Base-by-base conservation (phyloP, 2,329 filamentous ascomycete genomes). In the Verticillium klebahnii region DNA sequence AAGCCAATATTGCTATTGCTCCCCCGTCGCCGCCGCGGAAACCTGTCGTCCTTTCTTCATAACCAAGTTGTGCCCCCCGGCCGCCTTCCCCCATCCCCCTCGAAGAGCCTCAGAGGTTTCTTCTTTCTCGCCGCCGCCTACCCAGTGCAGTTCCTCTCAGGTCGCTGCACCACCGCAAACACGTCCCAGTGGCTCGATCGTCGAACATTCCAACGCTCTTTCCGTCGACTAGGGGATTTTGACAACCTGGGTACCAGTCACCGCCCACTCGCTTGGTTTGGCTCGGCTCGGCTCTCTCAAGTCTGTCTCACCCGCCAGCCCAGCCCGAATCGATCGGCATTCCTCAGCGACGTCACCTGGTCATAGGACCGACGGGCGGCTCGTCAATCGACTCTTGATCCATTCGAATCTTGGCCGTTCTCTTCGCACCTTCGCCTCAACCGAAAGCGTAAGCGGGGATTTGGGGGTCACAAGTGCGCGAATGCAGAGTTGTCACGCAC, bases 61-160 rank as follows among this genome's bases (percentile, higher is more conserved):
- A 58, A 58, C 39, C 57, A 39, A 58, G 57, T 58, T 50, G 14
- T 58, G 56, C 34, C 56, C 56, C 57, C 57, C 39, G 34, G 34
- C 57, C 15, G 6, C 37, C 15, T 29, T n/a, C 25, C 15, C 57
- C 15, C 15, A n/a, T 25, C 37, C 25, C 23, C 11, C 36, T 14
- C 34, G 29, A 52, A 52, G 45, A 52, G 45, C 45, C 45, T 52
- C 55, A 36, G 25, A 50, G 37, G 57, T 29, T 40, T 34, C 37
- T 45, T 29, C 23, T n/a, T 36, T 37, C 19, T 31, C 36, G 23
- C 25, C 57, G 31, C 34, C 39, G 57, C 39, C 57, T 34, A 50
- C 36, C 45, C 19, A 52, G 19, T 29, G 19, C 45, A 52, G 45
- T 29, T 15, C 12, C 34, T n/a, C 29, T 32, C 31, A 37, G 34